Base-by-base conservation (phyloP, 225 moss, liverwort and hornwort species). In the Sphagnum tenellum region DNA sequence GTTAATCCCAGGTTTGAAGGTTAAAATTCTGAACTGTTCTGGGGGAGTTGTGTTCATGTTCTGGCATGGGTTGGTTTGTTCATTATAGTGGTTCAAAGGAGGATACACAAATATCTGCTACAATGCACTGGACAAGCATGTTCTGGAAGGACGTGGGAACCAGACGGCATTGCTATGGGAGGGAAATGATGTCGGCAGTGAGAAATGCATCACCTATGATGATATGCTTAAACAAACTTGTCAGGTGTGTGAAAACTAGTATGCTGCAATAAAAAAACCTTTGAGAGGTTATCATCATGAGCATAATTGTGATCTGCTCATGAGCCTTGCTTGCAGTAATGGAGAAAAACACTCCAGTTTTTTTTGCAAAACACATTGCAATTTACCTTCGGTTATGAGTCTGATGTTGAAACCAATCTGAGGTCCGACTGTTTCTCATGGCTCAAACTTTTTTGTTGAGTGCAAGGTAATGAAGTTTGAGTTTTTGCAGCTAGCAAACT, bases 111-210 rank as follows among this genome's bases (percentile, higher is more conserved):
- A 90, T 49, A 83, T 94, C 8, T 82, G 90, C 69, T 94, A 88
- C 76, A 94, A 94, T 69, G 94, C 94, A 6, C 75, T 94, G 4
- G 94, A 94, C 68, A 86, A 81, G 66, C 86, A 94, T 68, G 90
- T 94, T 64, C 82, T 79, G 57, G 82, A 80, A 74, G 91, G 91
- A n/a, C 86, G 64, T 45, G 94, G 89, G 3, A 73, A 80, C 52
- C 72, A 71, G 45, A 67, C 82, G 11, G 94, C 94, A 53, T 79
- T 94, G 70, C 59, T 86, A 44, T 94, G 94, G 94, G 94, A 94
- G 76, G 94, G 94, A 56, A 94, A 94, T 46, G 88, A 90, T 45
- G 76, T 84, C 3, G 88, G 94, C 46, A 61, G 63, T 9, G 85
- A 90, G 5, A 64, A 65, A 62, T 78, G 76, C 9, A 49, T 94